Evolutionary conservation across 352 stramenopile species (phyloP).

Genomic region (Pythium periplocum): DNA sequence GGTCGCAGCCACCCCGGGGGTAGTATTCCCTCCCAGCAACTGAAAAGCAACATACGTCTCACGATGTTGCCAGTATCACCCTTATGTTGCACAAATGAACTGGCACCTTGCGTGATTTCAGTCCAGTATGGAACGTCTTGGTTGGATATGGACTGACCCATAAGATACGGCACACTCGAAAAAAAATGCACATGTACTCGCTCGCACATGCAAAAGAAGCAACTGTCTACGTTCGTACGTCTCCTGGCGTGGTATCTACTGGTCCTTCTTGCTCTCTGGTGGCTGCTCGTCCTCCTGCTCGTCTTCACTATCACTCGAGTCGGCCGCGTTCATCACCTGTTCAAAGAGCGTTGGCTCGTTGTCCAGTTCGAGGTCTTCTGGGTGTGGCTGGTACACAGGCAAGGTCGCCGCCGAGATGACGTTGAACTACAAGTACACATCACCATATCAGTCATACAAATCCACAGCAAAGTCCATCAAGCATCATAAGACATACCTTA

Average conservation of each 20-base stretch:
- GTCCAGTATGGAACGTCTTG: too few relatives aligned
- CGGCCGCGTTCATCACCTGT: constrained; percentile 89
- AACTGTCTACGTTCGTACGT: too few relatives aligned
- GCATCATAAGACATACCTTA: constrained; percentile 42
- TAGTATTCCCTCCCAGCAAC: too few relatives aligned
- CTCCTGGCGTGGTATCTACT: constrained; percentile 17
- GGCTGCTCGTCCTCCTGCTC: constrained; percentile 58
- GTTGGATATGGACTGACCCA: too few relatives aligned
- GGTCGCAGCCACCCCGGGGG: too few relatives aligned
- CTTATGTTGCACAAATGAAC: too few relatives aligned
- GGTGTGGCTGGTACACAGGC: constrained; percentile 95
- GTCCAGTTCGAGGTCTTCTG: constrained; percentile 98
- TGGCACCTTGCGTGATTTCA: too few relatives aligned
- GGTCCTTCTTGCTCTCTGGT: constrained; percentile 43
- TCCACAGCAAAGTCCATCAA: constrained; percentile 1
- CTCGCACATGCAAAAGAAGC: too few relatives aligned
- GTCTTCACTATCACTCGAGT: constrained; percentile 86
- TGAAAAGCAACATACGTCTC: too few relatives aligned
- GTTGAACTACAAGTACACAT: constrained; percentile 67
- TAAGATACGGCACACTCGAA: too few relatives aligned
- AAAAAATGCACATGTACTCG: too few relatives aligned
- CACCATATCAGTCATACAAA: background rate
- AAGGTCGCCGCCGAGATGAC: constrained; percentile 90
- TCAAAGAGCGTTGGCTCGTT: constrained; percentile 99
- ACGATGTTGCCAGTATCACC: too few relatives aligned